Base-by-base conservation (phyloP, 1,139 yeast species). In the Suzukiozyma palmioleophila region DNA sequence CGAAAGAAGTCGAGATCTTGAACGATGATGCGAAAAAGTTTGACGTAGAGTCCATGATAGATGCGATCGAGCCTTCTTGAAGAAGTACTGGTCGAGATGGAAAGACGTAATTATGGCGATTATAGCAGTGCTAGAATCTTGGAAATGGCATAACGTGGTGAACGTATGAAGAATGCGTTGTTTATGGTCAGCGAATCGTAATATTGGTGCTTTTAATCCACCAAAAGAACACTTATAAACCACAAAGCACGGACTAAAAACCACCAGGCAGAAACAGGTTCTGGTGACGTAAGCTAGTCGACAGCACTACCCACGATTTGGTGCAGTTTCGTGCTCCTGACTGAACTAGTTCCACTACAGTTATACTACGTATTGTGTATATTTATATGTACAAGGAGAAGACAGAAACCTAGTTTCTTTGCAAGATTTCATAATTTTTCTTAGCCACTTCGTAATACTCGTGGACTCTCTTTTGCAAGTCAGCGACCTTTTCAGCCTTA, bases 381-480 rank as follows among this genome's bases (percentile, higher is more conserved):
- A 29, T 15, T 18, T 16, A 21, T 32, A 32, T 32, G 27, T 32
- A 32, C 35, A 32, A 32, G 33, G 24, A 30, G 14, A 18, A 11
- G n/a, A 11, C 10, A 11, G 13, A 16, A 16, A 30, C 25, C 22
- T 32, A 27, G 22, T 25, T 30, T 29, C 26, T 26, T 8, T 34
- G 37, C 44, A 37, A 35, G 16, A 44, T 38, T 30, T 62, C 69
- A 40, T 53, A 56, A 51, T 70, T 69, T 52, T 56, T 58, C 51
- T 59, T 65, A 33, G 77, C 74, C 55, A 70, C 52, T 39, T 58
- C 64, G 47, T 69, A 66, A 51, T 71, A 71, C 18, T 54, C 59
- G 26, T 53, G 52, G 32, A 71, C 72, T 56, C 69, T 66, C 64
- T 68, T 69, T 44, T 66, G 65, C 50, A 71, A 69, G 24, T 62